Conservation (phyloP, 179 eudicot genomes). For the Actinidia arguta region DNA sequence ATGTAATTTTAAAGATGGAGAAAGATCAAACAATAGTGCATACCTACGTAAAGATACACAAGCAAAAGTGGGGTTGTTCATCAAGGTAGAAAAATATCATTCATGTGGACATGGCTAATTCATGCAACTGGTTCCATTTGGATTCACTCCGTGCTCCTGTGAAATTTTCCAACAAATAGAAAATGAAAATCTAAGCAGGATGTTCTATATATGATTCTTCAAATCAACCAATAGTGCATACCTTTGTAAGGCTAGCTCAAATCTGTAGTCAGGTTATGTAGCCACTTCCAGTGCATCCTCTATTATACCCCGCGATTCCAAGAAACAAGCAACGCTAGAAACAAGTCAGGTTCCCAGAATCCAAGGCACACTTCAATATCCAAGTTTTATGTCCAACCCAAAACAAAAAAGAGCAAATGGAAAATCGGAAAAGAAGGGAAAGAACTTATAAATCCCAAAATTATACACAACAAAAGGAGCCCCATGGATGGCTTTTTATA, state of each 20-base stretch:
- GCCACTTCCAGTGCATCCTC: conserved; percentile 95
- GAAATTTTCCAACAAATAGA: conserved; percentile 78
- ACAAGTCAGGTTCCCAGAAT: neutral
- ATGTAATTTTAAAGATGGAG: neutral
- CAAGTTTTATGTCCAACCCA: too few relatives aligned
- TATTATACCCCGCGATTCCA: conserved; percentile 93
- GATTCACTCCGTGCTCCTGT: conserved; percentile 82
- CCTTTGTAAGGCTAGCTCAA: conserved; percentile 88
- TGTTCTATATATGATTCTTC: neutral
- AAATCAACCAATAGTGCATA: neutral
- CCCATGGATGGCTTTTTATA: too few relatives aligned
- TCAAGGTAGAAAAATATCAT: conserved; percentile 50
- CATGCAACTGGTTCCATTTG: conserved; percentile 99
- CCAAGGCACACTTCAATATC: neutral
- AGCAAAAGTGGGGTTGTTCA: neutral
- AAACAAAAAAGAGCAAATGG: neutral
- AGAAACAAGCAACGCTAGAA: conserved; percentile 84
- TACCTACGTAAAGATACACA: too few relatives aligned
- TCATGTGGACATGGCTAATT: conserved; percentile 95
- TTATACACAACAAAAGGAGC: neutral
- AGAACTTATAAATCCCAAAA: neutral
- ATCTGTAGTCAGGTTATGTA: conserved; percentile 88
- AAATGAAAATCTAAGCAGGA: conserved; percentile 17
- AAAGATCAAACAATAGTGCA: neutral
- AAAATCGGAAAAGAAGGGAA: neutral